Evolutionary conservation across 2,329 filamentous ascomycete genomes (phyloP).

Genomic region (Alternaria arbusti): DNA sequence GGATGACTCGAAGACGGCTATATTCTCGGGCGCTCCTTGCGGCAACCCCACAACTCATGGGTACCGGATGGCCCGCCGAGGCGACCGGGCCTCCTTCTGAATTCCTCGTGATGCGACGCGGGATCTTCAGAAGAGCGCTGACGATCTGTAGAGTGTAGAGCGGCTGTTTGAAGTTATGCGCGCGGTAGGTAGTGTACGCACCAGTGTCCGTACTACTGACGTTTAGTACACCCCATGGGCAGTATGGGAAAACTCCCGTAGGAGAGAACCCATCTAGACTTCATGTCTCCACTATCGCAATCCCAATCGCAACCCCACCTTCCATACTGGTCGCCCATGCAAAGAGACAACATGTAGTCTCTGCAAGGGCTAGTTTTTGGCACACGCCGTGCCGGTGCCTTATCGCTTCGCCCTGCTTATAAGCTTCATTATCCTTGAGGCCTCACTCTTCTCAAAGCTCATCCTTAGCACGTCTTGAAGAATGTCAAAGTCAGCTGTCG

Average conservation of each 20-base stretch:
- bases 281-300: background rate
- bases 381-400: background rate
- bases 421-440: background rate
- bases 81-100: background rate
- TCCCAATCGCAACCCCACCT: background rate
- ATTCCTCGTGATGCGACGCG: background rate
- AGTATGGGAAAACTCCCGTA: background rate
- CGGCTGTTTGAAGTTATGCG: background rate
- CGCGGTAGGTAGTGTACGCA: background rate
- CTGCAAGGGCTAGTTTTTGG: background rate
- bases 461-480: background rate
- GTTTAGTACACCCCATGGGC: background rate
- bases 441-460: background rate
- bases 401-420: background rate
- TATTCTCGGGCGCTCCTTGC: background rate
- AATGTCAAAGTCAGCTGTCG: constrained; percentile 48
- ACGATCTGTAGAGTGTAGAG: background rate
- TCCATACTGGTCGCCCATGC: background rate
- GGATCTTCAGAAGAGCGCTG: background rate
- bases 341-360: background rate
- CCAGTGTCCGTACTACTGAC: background rate
- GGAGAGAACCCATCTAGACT: background rate
- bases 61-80: background rate
- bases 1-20: background rate
- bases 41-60: background rate